Evolutionary conservation across 768 basidiomycete genomes (phyloP), one percentile per base, ranked within the genome.

Genomic region (Boletus rubescentipes): DNA sequence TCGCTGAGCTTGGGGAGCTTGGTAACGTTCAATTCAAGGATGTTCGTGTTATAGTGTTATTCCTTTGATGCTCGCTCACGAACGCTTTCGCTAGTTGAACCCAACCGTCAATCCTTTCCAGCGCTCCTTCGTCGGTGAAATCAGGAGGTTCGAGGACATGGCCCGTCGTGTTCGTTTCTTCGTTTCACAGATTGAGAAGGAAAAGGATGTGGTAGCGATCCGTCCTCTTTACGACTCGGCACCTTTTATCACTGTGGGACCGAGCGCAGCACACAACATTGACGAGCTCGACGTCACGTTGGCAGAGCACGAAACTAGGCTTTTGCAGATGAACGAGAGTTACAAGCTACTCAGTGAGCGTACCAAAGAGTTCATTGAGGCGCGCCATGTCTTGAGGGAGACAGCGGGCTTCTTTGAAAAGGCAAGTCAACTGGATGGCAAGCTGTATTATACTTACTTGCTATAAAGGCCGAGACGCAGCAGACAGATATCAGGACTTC

Each of bases 1-100:
- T 98, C 56, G 86, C 89, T 48, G 93, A 96, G 69, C 84, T 99
- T 16, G 97, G 93, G 61, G 93, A 97, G 72, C 84, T 98, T 40
- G 93, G 95, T 42, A 82, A 96, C 72, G 89, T 98, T 26, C 93
- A 98, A 69, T 97, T 98, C 75, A 96, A 95, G 76, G 97, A 99
- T 74, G 93, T 95, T 62, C 62, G 89, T 72, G n/a, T 26, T 9
- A 16, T 59, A 14, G 8, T 21, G 16, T 34, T 3, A n/a, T 23
- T 58, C 8, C 32, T 16, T 42, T 36, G 26, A 26, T 41, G 12
- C 31, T 37, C 6, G 37, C 51, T 61, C 57, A 51, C 38, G 46
- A 54, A 29, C 31, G 18, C 51, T 31, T 36, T 49, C 23, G 23
- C 5, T 67, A 98, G 95, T 76, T 98, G 62, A 98, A 98, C 72